Conservation (phyloP, 2,329 filamentous ascomycete species). For the Sarocladiaceae sp. region DNA sequence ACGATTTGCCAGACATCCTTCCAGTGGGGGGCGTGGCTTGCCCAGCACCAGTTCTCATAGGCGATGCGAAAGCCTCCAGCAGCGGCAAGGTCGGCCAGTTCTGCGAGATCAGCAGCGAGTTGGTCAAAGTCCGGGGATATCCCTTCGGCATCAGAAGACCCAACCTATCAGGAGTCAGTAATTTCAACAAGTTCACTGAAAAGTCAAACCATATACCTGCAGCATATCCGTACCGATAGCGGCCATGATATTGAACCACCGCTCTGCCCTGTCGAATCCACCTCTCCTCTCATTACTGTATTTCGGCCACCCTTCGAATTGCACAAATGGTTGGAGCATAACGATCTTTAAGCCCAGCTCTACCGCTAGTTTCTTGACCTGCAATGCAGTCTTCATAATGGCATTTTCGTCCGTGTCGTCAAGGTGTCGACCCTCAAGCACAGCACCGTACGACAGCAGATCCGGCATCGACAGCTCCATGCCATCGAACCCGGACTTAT, state of each 20-base stretch:
- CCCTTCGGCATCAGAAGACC: conserved; percentile 57
- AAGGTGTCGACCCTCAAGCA: conserved; percentile 46
- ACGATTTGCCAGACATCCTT: conserved; percentile 67
- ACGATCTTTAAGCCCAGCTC: conserved; percentile 56
- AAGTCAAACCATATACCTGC: conserved; percentile 43
- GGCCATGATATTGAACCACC: conserved; percentile 70
- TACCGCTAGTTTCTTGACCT: conserved; percentile 51
- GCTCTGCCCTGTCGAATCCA: conserved; percentile 57
- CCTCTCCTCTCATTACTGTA: conserved; percentile 54
- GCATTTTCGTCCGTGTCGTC: conserved; percentile 54
- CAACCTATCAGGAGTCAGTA: conserved; percentile 42
- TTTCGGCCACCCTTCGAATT: conserved; percentile 70
- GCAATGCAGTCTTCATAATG: conserved; percentile 48
- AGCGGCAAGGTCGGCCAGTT: conserved; percentile 59
- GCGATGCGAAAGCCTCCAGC: conserved; percentile 57
- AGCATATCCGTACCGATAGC: conserved; percentile 66
- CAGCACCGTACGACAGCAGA: conserved; percentile 56
- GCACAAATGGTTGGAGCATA: conserved; percentile 71
- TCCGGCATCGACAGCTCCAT: conserved; percentile 76
- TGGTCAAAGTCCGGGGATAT: conserved; percentile 46
- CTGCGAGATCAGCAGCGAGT: conserved; percentile 57
- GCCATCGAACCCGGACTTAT: conserved; percentile 60
- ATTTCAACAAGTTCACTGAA: neutral
- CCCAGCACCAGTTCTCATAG: conserved; percentile 84
- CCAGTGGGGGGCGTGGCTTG: conserved; percentile 65